phyloP scores from a whole-genome alignment of 805 yeast species.

The Saccharomycopsis schoenii region DNA sequence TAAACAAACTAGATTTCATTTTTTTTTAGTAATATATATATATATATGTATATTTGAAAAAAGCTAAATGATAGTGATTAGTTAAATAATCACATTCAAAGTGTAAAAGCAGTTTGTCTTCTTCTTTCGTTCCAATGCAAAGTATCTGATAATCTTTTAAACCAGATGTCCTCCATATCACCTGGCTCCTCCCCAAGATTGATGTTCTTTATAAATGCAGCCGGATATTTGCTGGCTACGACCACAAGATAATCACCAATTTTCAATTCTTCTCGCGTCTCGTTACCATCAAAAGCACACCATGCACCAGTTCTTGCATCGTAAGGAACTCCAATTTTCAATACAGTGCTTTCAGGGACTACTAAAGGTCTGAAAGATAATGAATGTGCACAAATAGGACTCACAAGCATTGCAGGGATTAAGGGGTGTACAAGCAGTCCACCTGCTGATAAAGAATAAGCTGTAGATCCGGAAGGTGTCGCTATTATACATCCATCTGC shows the following conservation, averaged over 20 bases:
- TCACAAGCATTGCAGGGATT: conserved; percentile 44
- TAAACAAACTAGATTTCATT: too few relatives aligned
- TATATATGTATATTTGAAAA: too few relatives aligned
- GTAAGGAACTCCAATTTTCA: conserved; percentile 28
- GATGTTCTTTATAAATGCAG: conserved; percentile 23
- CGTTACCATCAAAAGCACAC: conserved; percentile 30
- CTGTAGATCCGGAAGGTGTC: conserved; percentile 61
- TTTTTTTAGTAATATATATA: neutral
- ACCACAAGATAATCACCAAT: conserved; percentile 28
- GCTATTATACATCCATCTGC: conserved; percentile 59
- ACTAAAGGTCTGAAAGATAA: conserved; percentile 43
- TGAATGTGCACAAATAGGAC: conserved; percentile 47
- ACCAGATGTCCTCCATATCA: conserved; percentile 21
- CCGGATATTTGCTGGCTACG: conserved; percentile 27
- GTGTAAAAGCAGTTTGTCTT: conserved; percentile 23
- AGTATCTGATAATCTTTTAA: conserved; percentile 27
- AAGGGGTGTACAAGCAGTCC: conserved; percentile 47
- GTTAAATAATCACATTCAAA: neutral
- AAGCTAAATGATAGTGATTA: too few relatives aligned
- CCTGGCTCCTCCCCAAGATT: conserved; percentile 18
- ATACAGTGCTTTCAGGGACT: conserved; percentile 32
- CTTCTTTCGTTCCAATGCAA: conserved; percentile 29
- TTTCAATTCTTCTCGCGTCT: conserved; percentile 24
- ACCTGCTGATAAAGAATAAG: conserved; percentile 44
- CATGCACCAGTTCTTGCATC: conserved; percentile 27